Evolutionary conservation across 1,139 yeast species (phyloP).

Genomic region (Pichia sp.): DNA sequence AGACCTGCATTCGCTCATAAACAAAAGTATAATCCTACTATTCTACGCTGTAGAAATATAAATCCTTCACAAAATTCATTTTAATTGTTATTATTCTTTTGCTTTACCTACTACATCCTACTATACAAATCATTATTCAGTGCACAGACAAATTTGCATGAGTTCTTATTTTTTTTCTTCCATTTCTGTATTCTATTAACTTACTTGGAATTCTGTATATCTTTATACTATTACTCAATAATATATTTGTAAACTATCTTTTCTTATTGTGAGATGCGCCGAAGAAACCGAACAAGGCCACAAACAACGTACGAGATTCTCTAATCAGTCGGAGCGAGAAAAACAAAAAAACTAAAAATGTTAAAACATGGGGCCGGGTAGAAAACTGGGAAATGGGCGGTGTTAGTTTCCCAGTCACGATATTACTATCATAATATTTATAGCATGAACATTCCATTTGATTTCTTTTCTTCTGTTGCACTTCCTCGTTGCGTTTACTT

Average conservation of each 20-base stretch:
- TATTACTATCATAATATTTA: no score
- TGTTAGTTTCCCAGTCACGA: no score
- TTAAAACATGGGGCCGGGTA: not conserved
- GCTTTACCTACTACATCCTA: not conserved
- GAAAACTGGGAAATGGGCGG: no score
- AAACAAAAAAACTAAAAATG: no score
- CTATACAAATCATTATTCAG: not conserved
- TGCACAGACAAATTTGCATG: not conserved
- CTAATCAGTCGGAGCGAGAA: no score
- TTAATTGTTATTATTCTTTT: not conserved
- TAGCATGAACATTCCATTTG: not conserved
- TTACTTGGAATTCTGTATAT: not conserved
- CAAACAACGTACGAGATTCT: no score
- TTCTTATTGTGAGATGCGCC: no score
- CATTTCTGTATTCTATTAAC: not conserved
- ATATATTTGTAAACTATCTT: no score
- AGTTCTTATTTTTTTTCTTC: not conserved
- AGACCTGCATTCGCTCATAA: slow-evolving; percentile 58
- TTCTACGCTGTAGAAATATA: not conserved
- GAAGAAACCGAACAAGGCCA: no score
- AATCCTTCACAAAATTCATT: no score
- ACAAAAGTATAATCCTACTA: not conserved
- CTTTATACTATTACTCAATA: not conserved
- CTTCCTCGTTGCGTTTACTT: no score
- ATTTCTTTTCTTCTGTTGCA: not conserved